Percentiles rank a stretch among this genome's conserved stretches.
Evolutionary conservation across 2,329 filamentous ascomycete genomes (phyloP).

Genomic region (Aspergillus tamarii): DNA sequence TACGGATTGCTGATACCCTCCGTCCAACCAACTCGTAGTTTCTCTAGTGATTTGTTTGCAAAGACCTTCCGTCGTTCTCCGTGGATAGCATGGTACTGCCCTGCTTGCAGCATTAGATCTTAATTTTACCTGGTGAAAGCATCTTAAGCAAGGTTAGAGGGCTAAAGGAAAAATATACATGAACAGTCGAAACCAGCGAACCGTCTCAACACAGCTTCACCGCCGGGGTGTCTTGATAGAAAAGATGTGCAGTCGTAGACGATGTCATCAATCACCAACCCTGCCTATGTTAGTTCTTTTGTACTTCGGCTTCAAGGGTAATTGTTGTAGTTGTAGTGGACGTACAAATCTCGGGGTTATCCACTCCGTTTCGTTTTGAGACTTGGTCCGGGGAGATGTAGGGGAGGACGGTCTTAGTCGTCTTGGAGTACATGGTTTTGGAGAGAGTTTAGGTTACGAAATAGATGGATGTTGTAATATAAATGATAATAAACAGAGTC

Average conservation of each 20-base stretch:
- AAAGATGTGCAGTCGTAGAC: background rate
- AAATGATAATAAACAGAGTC: no score
- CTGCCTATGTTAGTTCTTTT: background rate
- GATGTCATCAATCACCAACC: background rate
- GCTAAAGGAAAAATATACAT: background rate
- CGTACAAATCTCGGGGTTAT: background rate
- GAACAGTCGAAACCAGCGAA: background rate
- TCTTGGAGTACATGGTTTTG: background rate
- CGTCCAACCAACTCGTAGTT: background rate
- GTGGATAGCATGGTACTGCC: background rate
- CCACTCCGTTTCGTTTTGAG: background rate
- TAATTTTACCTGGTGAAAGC: no score
- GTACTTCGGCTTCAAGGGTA: no score
- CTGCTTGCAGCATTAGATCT: background rate
- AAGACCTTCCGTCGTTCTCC: background rate
- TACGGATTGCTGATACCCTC: background rate
- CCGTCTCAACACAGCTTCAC: background rate
- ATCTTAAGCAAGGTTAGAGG: background rate
- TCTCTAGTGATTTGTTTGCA: background rate
- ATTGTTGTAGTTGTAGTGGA: no score
- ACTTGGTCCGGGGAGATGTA: background rate
- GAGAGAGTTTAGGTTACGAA: background rate
- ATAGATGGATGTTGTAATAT: no score
- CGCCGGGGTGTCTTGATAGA: background rate
- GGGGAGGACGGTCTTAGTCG: background rate